Evolutionary conservation across 106 monocot genomes (phyloP), one percentile per base, ranked within the genome.

Genomic region (Dendrobium catenatum): DNA sequence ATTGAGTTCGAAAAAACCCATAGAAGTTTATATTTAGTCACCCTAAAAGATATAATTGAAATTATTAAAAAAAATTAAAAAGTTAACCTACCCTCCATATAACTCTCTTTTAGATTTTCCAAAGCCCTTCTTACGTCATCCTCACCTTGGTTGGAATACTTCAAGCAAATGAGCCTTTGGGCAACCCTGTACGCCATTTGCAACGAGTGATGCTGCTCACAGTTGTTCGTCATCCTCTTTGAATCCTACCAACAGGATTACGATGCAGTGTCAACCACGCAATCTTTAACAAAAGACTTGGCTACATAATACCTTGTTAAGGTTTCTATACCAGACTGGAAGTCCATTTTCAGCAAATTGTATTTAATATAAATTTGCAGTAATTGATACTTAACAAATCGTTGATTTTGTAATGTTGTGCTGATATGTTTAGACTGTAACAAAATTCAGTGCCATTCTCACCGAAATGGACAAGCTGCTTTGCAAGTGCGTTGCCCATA

Each of bases 141-240:
- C 55, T 99, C 95, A 47, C 87, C 83, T 91, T 95, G 99, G 81
- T 90, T 95, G 70, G 99, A 93, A 75, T 93, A 90, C 72, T 90
- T 99, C 75, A 99, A 87, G 86, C 99, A 99, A 59, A 99, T 78
- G n/a, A 99, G 82, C 72, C 85, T 86, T 81, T 95, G 95, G n/a
- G 83, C 91, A 75, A 95, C 79, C 49, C 85, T 82, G 80, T 99
- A 99, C 26, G 84, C 75, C 82, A 89, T 83, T 81, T 91, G 93
- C 83, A 93, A 78, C 20, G 95, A 89, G 43, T 83, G 86, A 68
- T 90, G 89, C 67, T 89, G 79, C 67, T 90, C 91, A 24, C 83
- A 86, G 83, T 99, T 95, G 79, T 58, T 79, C 54, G 85, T 84
- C 81, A 93, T 90, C 89, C 86, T 89, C 55, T 81, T 88, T 77